phyloP scores from a whole-genome alignment of 805 yeast species.

The Metschnikowia orientalis region DNA sequence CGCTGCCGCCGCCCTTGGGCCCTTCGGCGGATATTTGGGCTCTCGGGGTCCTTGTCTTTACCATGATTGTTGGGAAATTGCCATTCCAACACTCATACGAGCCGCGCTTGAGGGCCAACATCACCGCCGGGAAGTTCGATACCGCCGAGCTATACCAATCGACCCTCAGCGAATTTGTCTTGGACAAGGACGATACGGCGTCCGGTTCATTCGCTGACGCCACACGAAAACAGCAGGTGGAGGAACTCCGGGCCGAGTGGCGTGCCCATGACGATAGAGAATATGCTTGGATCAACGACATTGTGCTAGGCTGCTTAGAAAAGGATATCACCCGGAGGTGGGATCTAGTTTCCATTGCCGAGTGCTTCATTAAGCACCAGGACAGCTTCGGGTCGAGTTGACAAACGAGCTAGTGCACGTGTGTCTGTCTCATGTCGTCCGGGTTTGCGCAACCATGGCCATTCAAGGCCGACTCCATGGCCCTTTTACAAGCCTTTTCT shows the following conservation, averaged over 20 bases:
- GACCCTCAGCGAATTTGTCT: conserved; percentile 30
- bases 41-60: conserved; percentile 70
- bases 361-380: conserved; percentile 1
- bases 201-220: conserved; percentile 15
- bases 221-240: conserved; percentile 10
- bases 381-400: too few relatives aligned
- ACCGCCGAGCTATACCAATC: conserved; percentile 40
- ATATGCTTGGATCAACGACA: conserved; percentile 26
- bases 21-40: conserved; percentile 89
- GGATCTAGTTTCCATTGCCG: conserved; percentile 39
- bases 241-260: conserved; percentile 17
- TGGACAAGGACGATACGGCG: conserved; percentile 13
- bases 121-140: conserved; percentile 62
- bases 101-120: conserved; percentile 71
- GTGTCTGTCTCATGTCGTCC: too few relatives aligned
- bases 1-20: conserved; percentile 57
- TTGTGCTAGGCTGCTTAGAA: conserved; percentile 52
- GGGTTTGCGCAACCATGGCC: too few relatives aligned
- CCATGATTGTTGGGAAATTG: conserved; percentile 66
- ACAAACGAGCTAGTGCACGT: too few relatives aligned
- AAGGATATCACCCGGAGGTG: conserved; percentile 49
- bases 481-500: too few relatives aligned
- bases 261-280: conserved; percentile 17
- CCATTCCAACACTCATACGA: conserved; percentile 86
- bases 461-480: too few relatives aligned